Conservation (phyloP, 768 basidiomycete genomes). For the Tricholoma saponaceum region DNA sequence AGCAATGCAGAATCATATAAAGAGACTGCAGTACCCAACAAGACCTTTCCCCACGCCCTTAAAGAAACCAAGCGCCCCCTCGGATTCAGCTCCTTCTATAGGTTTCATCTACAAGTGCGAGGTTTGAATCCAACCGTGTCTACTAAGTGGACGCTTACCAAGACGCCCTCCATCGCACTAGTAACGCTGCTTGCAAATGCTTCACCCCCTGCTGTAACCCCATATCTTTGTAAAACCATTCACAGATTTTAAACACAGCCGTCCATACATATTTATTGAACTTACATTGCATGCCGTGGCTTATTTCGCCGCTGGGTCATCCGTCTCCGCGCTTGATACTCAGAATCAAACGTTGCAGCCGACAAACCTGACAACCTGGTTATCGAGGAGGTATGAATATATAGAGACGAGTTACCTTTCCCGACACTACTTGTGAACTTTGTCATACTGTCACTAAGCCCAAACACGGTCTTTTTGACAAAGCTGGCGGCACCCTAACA, state of each 20-base stretch:
- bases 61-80: constrained; percentile 94
- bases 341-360: constrained; percentile 93
- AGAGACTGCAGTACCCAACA: constrained; percentile 65
- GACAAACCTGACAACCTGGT: constrained; percentile 63
- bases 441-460: constrained; percentile 92
- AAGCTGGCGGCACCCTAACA: constrained; percentile 94
- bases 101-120: constrained; percentile 76
- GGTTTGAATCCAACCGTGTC: background rate
- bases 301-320: constrained; percentile 90
- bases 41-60: constrained; percentile 97
- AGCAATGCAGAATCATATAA: background rate
- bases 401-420: constrained; percentile 56
- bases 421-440: constrained; percentile 97
- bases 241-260: background rate
- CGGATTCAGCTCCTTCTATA: constrained; percentile 92
- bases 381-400: background rate
- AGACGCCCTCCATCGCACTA: constrained; percentile 93
- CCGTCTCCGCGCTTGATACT: constrained; percentile 87
- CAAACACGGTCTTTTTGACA: constrained; percentile 98
- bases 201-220: constrained; percentile 92
- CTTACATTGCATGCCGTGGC: constrained; percentile 92
- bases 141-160: constrained; percentile 46
- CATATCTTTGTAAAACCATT: constrained; percentile 55
- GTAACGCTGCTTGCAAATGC: constrained; percentile 92
- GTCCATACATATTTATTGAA: background rate